Evolutionary conservation across 177 flowering plant genomes (phyloP).

Genomic region (Vitis hybrid): DNA sequence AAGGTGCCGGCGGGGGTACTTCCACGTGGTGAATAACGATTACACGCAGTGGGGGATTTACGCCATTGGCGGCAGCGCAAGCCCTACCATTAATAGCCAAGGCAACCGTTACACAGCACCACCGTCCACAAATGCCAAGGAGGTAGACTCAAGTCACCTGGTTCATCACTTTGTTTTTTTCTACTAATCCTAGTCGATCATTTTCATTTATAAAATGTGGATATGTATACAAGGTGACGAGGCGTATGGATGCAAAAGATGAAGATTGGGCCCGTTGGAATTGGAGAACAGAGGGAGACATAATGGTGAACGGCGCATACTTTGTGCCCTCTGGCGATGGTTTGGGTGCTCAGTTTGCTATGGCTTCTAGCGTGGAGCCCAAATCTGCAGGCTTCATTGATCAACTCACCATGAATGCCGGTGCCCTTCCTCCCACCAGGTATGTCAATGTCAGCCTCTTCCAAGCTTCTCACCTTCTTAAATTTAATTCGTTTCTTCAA

Average conservation of each 20-base stretch:
- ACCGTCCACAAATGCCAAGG: conserved; percentile 57
- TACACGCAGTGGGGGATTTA: conserved; percentile 89
- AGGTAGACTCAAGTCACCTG: conserved; percentile 42
- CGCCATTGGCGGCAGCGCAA: conserved; percentile 93
- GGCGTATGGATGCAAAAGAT: conserved; percentile 60
- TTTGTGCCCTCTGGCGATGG: conserved; percentile 89
- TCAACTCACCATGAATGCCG: conserved; percentile 77
- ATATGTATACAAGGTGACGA: conserved; percentile 24
- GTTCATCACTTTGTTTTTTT: not conserved
- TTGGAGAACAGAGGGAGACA: conserved; percentile 93
- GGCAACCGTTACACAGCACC: conserved; percentile 90
- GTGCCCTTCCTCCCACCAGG: conserved; percentile 73
- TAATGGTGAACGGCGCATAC: conserved; percentile 85
- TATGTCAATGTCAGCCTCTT: conserved; percentile 13
- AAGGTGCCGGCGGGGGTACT: conserved; percentile 73
- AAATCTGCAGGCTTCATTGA: conserved; percentile 61
- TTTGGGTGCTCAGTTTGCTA: conserved; percentile 39
- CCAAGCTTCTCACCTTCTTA: too few species aligned
- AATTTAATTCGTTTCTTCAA: too few species aligned
- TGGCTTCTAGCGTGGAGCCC: conserved; percentile 76
- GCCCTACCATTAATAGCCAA: conserved; percentile 88
- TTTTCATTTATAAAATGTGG: too few species aligned
- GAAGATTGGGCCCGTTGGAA: conserved; percentile 74
- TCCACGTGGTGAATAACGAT: conserved; percentile 91
- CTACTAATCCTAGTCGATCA: not conserved